Percentiles rank a stretch among this genome's conserved stretches.
These are phyloP conservation scores for Aspergillus chevalieri DNA, from an alignment of 2,329 filamentous ascomycete genomes.

Conservation along the genomic window DNA sequence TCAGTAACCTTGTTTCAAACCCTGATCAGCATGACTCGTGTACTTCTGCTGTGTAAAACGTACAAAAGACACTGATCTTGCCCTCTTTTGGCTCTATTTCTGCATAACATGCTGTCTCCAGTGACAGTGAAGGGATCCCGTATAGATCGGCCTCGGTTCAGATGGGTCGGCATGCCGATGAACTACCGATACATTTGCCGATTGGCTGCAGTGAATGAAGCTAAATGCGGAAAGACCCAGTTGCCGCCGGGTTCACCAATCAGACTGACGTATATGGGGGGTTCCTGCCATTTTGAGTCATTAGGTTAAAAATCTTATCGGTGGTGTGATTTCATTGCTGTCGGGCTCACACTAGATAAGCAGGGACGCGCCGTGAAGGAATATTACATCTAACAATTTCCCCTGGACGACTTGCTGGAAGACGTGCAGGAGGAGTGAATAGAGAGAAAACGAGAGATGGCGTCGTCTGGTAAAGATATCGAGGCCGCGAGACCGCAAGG, in stretches of 20 bases:
- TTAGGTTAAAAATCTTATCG: background rate
- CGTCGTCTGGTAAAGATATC: background rate
- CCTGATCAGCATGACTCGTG: too few relatives aligned
- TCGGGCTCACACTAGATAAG: background rate
- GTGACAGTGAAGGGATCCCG: background rate
- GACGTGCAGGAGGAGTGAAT: background rate
- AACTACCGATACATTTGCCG: background rate
- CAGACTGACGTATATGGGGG: background rate
- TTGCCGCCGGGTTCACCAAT: background rate
- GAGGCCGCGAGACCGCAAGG: conserved; percentile 4
- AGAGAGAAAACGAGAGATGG: background rate
- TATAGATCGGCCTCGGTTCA: background rate
- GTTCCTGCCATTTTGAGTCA: background rate
- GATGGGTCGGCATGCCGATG: background rate
- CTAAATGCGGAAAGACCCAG: background rate
- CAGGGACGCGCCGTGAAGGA: too few relatives aligned
- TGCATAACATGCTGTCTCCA: too few relatives aligned
- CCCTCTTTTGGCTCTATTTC: too few relatives aligned
- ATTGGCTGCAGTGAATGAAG: background rate
- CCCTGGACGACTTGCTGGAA: background rate
- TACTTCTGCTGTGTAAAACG: too few relatives aligned
- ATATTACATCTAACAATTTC: too few relatives aligned
- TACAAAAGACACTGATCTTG: too few relatives aligned
- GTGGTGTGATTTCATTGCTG: background rate
- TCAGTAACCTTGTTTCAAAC: too few relatives aligned